A percentile compares a stretch with the other conserved stretches of the same genome.
These are phyloP conservation scores for Naganishia vishniacii DNA, from an alignment of 768 basidiomycete genomes.

Conservation along the genomic window DNA sequence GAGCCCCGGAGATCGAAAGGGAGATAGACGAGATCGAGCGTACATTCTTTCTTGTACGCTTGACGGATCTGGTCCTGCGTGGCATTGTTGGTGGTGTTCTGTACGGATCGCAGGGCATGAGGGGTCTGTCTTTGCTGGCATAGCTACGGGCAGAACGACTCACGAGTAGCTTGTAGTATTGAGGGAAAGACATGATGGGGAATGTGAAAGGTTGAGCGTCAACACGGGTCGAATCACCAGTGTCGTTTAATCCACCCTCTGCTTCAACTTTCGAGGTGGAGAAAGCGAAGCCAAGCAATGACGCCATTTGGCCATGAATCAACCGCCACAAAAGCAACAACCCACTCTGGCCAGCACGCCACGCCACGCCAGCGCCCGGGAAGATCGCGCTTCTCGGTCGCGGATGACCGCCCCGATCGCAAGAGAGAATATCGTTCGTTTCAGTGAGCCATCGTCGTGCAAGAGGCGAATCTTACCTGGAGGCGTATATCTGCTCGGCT, in stretches of 20 bases:
- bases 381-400: no score
- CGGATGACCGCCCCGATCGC: background rate
- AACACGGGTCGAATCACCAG: background rate
- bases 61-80: slow-evolving; percentile 39
- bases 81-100: slow-evolving; percentile 19
- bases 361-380: no score
- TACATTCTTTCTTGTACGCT: slow-evolving; percentile 44
- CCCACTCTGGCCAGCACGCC: no score
- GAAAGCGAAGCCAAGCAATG: no score
- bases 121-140: background rate
- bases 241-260: no score
- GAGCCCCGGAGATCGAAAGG: background rate
- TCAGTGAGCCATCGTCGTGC: background rate
- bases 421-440: background rate
- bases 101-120: background rate
- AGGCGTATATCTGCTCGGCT: background rate
- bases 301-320: background rate
- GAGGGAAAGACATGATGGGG: slow-evolving; percentile 19
- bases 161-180: slow-evolving; percentile 26
- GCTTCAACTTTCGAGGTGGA: no score
- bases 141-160: background rate
- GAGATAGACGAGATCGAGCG: background rate
- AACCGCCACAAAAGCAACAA: no score
- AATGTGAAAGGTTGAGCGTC: background rate
- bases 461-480: background rate